These are phyloP conservation scores for Beta vulgaris DNA, from an alignment of 148 eudicot species.

Conservation along the genomic window DNA sequence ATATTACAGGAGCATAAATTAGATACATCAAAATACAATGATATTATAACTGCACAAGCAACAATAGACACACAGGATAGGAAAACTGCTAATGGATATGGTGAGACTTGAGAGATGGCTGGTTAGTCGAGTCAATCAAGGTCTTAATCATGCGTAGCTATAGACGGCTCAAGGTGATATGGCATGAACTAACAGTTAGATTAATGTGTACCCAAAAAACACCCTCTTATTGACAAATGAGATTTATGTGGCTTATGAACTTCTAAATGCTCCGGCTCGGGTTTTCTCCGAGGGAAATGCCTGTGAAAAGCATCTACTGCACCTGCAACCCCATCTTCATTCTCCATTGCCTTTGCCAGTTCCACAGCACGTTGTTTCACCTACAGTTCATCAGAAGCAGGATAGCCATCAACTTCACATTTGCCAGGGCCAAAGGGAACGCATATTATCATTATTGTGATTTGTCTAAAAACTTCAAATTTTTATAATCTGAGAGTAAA, in stretches of 20 bases:
- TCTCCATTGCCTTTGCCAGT: constrained; percentile 70
- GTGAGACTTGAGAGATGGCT: not conserved
- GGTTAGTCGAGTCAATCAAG: constrained; percentile 5
- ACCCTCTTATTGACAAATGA: constrained; percentile 42
- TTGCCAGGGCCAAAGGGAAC: not conserved
- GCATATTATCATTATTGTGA: not conserved
- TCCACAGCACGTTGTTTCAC: constrained; percentile 67
- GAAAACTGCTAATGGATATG: not conserved
- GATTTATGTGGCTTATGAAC: constrained; percentile 20
- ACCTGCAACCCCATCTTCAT: constrained; percentile 80
- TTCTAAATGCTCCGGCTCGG: constrained; percentile 25
- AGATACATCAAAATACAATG: not conserved
- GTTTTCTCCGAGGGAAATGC: constrained; percentile 50
- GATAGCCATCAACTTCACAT: not conserved
- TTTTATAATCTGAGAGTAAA: too few species aligned
- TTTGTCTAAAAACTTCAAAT: not conserved
- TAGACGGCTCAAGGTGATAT: not conserved
- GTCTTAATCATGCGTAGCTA: constrained; percentile 10
- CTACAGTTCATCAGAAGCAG: constrained; percentile 32
- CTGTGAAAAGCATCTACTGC: constrained; percentile 78
- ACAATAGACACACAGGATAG: constrained; percentile 3
- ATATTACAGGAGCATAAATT: not conserved
- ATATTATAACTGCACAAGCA: not conserved
- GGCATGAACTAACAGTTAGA: not conserved
- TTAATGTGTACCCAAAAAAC: constrained; percentile 27